Conservation (phyloP, 345 rosid species). For the Gynandropsis gynandra region DNA sequence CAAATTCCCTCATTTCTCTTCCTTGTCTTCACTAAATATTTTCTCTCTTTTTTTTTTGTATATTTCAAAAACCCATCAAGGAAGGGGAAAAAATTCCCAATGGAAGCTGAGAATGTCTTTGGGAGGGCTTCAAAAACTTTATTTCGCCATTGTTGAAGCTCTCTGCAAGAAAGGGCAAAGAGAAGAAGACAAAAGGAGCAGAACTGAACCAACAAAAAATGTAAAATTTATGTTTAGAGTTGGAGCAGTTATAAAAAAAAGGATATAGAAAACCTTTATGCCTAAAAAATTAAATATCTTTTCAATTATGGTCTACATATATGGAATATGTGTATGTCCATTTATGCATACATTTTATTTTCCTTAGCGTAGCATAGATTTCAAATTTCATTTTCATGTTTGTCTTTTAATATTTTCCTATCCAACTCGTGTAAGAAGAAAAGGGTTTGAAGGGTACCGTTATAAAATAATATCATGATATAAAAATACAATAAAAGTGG, state of each 20-base stretch:
- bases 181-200: slow-evolving; percentile 23
- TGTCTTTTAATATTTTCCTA: too few relatives aligned
- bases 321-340: background rate
- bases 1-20: slow-evolving; percentile 35
- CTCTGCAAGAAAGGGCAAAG: slow-evolving; percentile 22
- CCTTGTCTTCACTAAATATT: background rate
- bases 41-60: slow-evolving; percentile 4
- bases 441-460: too few relatives aligned
- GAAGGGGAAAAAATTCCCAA: slow-evolving; percentile 3
- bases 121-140: slow-evolving; percentile 18
- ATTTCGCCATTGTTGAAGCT: slow-evolving; percentile 18
- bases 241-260: slow-evolving; percentile 29
- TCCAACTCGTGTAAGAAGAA: too few relatives aligned
- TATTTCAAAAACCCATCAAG: slow-evolving; percentile 16
- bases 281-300: background rate
- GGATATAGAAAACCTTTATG: background rate
- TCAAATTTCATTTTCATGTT: too few relatives aligned
- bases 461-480: too few relatives aligned
- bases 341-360: too few relatives aligned
- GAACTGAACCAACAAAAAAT: slow-evolving; percentile 12
- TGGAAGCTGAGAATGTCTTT: slow-evolving; percentile 18
- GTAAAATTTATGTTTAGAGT: slow-evolving; percentile 1
- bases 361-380: too few relatives aligned
- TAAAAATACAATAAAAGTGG: too few relatives aligned
- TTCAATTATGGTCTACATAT: background rate